Percentiles rank a stretch among this genome's conserved stretches.
These are phyloP conservation scores for Alternaria triticimaculans DNA, from an alignment of 2,329 filamentous ascomycete species.

Conservation along the genomic window DNA sequence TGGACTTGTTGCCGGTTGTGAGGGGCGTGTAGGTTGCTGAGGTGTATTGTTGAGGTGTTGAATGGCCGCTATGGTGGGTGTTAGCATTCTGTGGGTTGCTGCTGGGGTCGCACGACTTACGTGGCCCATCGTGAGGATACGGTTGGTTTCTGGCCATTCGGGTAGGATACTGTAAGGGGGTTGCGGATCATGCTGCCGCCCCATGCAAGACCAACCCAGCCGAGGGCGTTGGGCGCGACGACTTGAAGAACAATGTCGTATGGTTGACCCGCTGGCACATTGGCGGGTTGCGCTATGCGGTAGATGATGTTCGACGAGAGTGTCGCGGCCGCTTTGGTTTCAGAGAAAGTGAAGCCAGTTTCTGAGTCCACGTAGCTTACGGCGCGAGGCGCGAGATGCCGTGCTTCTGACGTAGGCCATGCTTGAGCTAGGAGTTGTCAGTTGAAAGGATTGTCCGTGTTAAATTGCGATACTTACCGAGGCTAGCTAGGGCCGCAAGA, in stretches of 20 bases:
- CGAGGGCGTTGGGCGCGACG: constrained; percentile 32
- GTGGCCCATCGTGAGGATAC: constrained; percentile 40
- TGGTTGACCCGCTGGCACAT: constrained; percentile 20
- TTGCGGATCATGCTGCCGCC: constrained; percentile 43
- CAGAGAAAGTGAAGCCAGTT: constrained; percentile 45
- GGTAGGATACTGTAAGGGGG: constrained; percentile 39
- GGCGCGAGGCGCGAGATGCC: constrained; percentile 14
- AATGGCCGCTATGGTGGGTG: constrained; percentile 23
- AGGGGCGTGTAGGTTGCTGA: constrained; percentile 34
- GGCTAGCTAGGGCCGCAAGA: constrained; percentile 26
- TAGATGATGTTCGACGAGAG: constrained; percentile 35
- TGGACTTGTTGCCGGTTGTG: constrained; percentile 34
- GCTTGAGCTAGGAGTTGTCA: constrained; percentile 18
- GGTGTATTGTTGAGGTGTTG: constrained; percentile 29
- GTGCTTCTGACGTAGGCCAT: constrained; percentile 16
- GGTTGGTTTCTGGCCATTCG: constrained; percentile 33
- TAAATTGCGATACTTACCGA: constrained; percentile 18
- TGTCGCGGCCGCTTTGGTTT: constrained; percentile 37
- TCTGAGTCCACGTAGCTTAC: constrained; percentile 33
- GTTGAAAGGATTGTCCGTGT: neutral
- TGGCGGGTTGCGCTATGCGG: constrained; percentile 37
- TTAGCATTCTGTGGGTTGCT: neutral
- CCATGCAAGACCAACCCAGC: constrained; percentile 42
- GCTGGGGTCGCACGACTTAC: constrained; percentile 20
- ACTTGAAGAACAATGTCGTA: constrained; percentile 42